Evolutionary conservation across 306 rosid genomes (phyloP), one percentile per base, ranked within the genome.

Genomic region (Mimosa bimucronata): DNA sequence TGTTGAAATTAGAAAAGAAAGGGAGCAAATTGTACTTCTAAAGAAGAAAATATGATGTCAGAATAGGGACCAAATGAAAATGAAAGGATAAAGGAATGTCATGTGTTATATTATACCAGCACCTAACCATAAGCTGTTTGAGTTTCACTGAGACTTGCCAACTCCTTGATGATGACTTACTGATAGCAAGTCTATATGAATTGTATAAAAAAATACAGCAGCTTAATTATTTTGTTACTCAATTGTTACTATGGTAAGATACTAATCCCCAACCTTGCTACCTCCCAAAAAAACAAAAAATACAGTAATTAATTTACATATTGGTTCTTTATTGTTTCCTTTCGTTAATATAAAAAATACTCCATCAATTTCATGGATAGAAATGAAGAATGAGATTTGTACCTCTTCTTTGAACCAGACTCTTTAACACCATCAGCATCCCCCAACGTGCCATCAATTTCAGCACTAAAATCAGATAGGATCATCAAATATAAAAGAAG

Each of bases 351-450:
- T 12, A 7, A 69, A 75, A 29, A 69, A 14, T 31, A 55, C 38
- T 34, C 9, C 21, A 23, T 38, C 41, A n/a, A n/a, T n/a, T n/a
- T 62, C 40, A 81, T 26, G 13, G n/a, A 79, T 45, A 52, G 7
- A 62, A 71, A 75, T n/a, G 7, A 42, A 28, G 11, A 68, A 46
- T 29, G 15, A 61, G 42, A 31, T n/a, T 15, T 6, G 45, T 77
- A 95, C 98, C 98, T 90, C 91, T 95, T 95, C 82, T 90, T 95
- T 3, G 91, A 85, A 79, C 96, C 91, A 69, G 95, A 79, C 77
- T 91, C 97, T 76, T 83, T 87, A 45, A 50, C 80, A 11, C 87
- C 90, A 69, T 91, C 97, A 30, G 90, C 86, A 89, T 91, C 94
- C 78, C 89, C 92, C 76, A 90, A 85, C 6, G 92, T 86, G 46